Evolutionary conservation across 192 early-diverging fungal genomes (phyloP).

Genomic region (Coemansia aciculifera): DNA sequence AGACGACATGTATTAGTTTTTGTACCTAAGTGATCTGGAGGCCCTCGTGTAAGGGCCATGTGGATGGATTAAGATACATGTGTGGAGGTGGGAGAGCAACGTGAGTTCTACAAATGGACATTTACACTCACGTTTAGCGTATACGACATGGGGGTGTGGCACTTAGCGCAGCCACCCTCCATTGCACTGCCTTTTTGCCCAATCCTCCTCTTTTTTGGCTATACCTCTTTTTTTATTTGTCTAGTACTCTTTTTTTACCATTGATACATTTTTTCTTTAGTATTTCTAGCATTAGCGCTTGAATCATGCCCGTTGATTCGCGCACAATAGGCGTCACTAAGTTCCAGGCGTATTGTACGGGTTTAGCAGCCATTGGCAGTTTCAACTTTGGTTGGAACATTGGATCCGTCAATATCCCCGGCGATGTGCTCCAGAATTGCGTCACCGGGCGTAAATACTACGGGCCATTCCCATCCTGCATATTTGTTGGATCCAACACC

Average conservation of each 20-base stretch:
- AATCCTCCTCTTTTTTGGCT: neutral
- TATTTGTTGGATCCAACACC: conserved; percentile 43
- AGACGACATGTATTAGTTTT: neutral
- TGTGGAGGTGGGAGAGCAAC: neutral
- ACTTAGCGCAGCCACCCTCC: neutral
- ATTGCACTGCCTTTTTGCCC: neutral
- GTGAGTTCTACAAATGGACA: neutral
- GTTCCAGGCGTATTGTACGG: conserved; percentile 48
- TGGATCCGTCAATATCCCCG: conserved; percentile 61
- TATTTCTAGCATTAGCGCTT: neutral
- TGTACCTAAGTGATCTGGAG: neutral
- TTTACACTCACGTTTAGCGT: neutral
- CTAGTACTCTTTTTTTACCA: neutral
- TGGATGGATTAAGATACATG: neutral
- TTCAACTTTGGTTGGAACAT: conserved; percentile 60
- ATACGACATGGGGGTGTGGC: neutral
- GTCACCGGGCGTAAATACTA: conserved; percentile 49
- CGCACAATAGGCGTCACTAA: conserved; percentile 46
- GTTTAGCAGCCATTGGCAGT: conserved; percentile 51
- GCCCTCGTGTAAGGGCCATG: neutral
- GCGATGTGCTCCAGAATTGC: conserved; percentile 57
- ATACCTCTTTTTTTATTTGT: neutral
- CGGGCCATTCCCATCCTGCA: conserved; percentile 45
- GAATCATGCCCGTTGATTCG: conserved; percentile 46
- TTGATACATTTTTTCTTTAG: neutral